Percentiles rank a stretch among this genome's conserved stretches.
Conservation (phyloP, 345 rosid species). For the Dimocarpus longan region DNA sequence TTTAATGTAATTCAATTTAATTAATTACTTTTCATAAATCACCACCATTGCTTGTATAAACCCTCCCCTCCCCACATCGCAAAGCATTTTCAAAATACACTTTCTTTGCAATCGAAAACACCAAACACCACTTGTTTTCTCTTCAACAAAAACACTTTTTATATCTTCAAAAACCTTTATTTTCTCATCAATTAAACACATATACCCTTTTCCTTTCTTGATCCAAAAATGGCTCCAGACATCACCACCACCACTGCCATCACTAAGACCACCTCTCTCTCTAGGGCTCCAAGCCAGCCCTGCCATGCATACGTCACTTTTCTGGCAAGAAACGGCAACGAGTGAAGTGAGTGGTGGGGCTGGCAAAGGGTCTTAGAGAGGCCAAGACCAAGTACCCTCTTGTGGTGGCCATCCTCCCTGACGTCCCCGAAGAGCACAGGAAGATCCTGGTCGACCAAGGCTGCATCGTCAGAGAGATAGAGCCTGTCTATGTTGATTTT, state of each 20-base stretch:
- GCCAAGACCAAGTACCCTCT: conserved; percentile 55
- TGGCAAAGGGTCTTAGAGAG: conserved; percentile 70
- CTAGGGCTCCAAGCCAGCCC: conserved; percentile 2
- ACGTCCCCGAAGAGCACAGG: conserved; percentile 67
- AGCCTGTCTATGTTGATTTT: conserved; percentile 53
- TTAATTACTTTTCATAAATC: too few species aligned
- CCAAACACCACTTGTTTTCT: too few species aligned
- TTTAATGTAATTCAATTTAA: too few species aligned
- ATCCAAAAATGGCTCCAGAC: conserved; percentile 35
- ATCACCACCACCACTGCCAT: conserved; percentile 4
- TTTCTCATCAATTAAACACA: too few species aligned
- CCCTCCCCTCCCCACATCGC: not conserved
- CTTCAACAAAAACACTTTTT: too few species aligned
- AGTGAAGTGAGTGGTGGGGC: conserved; percentile 67
- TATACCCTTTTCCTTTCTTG: too few species aligned
- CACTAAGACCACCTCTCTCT: too few species aligned
- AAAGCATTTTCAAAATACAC: not conserved
- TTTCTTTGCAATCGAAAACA: not conserved
- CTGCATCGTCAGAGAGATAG: conserved; percentile 56
- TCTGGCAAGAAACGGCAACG: conserved; percentile 71
- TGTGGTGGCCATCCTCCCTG: conserved; percentile 67
- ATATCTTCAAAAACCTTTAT: too few species aligned
- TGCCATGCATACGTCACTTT: conserved; percentile 57
- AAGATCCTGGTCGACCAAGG: conserved; percentile 54
- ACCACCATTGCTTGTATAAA: conserved; percentile 5